Evolutionary conservation across 1,284 basidiomycete species (phyloP).

Genomic region (Apiotrichum siamense): DNA sequence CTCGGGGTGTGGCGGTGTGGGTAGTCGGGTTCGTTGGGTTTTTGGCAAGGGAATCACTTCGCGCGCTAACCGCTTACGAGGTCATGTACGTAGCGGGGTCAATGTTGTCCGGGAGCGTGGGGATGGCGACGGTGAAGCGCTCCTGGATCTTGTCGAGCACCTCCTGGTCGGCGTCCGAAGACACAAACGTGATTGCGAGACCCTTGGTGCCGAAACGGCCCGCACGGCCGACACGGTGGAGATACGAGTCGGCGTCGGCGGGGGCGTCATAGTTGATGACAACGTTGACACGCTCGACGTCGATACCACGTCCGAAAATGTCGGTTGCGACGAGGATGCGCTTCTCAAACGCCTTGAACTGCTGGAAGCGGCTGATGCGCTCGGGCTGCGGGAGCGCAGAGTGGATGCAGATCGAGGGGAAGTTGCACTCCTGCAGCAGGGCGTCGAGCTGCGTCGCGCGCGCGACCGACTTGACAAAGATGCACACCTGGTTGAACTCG

Average conservation of each 20-base stretch:
- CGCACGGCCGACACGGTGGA: slow-evolving; percentile 98
- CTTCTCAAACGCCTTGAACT: slow-evolving; percentile 99
- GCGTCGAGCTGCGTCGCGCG: slow-evolving; percentile 96
- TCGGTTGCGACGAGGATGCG: slow-evolving; percentile 96
- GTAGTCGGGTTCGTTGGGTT: no score
- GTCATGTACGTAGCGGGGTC: slow-evolving; percentile 46
- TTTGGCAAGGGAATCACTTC: no score
- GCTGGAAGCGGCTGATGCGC: slow-evolving; percentile 94
- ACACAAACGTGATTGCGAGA: slow-evolving; percentile 96
- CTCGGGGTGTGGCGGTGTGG: no score
- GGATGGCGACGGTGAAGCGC: slow-evolving; percentile 48
- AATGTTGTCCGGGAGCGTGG: slow-evolving; percentile 43
- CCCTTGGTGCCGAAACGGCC: slow-evolving; percentile 99
- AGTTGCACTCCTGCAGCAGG: slow-evolving; percentile 93
- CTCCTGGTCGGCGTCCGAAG: slow-evolving; percentile 83
- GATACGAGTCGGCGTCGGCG: slow-evolving; percentile 92
- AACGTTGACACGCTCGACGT: slow-evolving; percentile 96
- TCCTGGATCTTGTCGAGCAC: slow-evolving; percentile 61
- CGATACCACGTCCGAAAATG: slow-evolving; percentile 95
- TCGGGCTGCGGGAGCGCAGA: slow-evolving; percentile 92
- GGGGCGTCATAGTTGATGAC: slow-evolving; percentile 95
- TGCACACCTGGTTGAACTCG: slow-evolving; percentile 99
- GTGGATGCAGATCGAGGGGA: slow-evolving; percentile 96
- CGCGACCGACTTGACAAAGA: slow-evolving; percentile 97
- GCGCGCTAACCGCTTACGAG: no score